Percentiles rank a stretch among this genome's conserved stretches.
Conservation (phyloP, 2,329 filamentous ascomycete genomes). For the Neonectria hederae region DNA sequence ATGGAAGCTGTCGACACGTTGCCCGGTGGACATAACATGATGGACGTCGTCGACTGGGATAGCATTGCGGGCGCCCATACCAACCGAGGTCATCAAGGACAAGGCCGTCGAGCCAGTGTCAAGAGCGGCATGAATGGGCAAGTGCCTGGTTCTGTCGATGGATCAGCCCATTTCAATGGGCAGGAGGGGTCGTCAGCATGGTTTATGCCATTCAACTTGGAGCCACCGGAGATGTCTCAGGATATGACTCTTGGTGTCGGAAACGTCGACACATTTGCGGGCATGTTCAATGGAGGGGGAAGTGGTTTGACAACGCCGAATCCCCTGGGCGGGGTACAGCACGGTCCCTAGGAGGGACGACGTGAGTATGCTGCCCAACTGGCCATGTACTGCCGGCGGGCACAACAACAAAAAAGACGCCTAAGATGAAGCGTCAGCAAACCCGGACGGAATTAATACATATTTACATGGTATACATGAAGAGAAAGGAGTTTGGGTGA, state of each 20-base stretch:
- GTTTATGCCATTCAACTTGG: constrained; percentile 94
- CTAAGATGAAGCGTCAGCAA: neutral
- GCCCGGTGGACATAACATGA: constrained; percentile 49
- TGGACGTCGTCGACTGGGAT: constrained; percentile 58
- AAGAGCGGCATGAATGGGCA: constrained; percentile 46
- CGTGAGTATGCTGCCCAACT: constrained; percentile 25
- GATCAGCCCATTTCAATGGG: constrained; percentile 39
- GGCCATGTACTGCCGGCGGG: neutral
- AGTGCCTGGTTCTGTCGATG: constrained; percentile 30
- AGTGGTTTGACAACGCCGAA: constrained; percentile 51
- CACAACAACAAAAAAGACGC: constrained; percentile 1
- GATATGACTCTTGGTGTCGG: constrained; percentile 55
- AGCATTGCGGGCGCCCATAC: constrained; percentile 48
- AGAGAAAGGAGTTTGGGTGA: constrained; percentile 9
- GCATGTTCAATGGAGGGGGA: constrained; percentile 56
- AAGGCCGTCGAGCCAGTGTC: constrained; percentile 41
- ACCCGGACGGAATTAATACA: constrained; percentile 1
- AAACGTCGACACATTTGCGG: constrained; percentile 59
- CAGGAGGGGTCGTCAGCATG: constrained; percentile 74
- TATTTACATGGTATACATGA: constrained; percentile 1
- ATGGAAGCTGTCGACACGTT: constrained; percentile 56
- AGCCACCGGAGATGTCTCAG: constrained; percentile 71
- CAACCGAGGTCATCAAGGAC: constrained; percentile 39
- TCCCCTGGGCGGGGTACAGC: constrained; percentile 45
- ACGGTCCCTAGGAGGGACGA: constrained; percentile 41